A percentile compares a stretch with the other conserved stretches of the same genome.
These are phyloP conservation scores for Artomyces pyxidatus DNA, from an alignment of 768 basidiomycete genomes.

Conservation along the genomic window DNA sequence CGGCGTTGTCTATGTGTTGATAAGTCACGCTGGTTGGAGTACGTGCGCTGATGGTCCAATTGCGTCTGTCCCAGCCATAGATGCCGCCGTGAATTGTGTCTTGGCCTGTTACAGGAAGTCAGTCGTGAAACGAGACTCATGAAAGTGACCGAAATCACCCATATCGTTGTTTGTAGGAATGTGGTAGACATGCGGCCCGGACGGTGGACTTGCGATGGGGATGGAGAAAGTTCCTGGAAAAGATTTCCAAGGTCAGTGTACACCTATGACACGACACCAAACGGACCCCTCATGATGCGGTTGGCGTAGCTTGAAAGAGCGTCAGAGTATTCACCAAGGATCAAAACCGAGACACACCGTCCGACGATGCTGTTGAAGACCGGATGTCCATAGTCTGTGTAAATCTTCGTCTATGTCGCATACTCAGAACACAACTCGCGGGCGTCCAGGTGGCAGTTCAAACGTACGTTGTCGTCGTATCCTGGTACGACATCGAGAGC, in stretches of 20 bases:
- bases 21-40: neutral
- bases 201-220: neutral
- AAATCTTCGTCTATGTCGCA: neutral
- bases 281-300: constrained; percentile 5
- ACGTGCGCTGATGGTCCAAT: neutral
- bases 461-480: neutral
- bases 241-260: neutral
- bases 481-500: neutral
- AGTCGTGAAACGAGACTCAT: neutral
- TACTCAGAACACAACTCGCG: neutral
- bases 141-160: no score
- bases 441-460: no score
- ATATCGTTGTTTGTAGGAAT: constrained; percentile 1
- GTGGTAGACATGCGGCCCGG: neutral
- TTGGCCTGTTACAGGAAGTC: neutral
- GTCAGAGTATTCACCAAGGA: no score
- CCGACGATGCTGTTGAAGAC: neutral
- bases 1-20: neutral
- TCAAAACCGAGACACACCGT: neutral
- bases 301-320: constrained; percentile 9
- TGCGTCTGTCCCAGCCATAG: constrained; percentile 2
- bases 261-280: neutral
- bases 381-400: neutral
- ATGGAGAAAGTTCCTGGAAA: neutral
- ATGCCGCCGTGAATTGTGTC: constrained; percentile 7